Base-by-base conservation (phyloP, 2,329 filamentous ascomycete genomes). In the Fonsecaea pugnacius region DNA sequence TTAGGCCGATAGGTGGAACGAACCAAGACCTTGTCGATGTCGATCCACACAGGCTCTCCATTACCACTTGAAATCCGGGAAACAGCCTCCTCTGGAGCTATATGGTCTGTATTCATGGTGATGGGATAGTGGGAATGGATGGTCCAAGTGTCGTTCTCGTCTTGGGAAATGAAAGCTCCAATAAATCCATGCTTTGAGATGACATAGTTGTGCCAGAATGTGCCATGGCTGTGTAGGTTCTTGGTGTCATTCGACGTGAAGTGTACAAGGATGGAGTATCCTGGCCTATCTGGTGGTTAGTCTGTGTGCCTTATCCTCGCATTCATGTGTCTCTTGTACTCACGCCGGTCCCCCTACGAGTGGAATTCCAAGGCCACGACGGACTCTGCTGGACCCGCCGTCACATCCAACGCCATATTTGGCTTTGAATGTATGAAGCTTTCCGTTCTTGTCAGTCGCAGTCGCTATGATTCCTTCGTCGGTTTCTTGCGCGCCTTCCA, bases 91-190 rank as follows among this genome's bases (percentile, higher is more conserved):
- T 57, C 21, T 21, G 67, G 66, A 50, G 46, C 21, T 18, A 50
- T n/a, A 14, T 50, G 46, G 46, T 50, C 46, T 18, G 46, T 50
- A 30, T 50, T 14, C 46, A 50, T 18, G 46, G 9, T n/a, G 2
- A 50, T n/a, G 18, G 46, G 46, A 14, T 18, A 74, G 36, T 0
- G 65, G 58, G 10, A 68, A 65, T 77, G 76, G 1, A 67, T 66
- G 1, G 76, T 78, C 61, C 69, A 78, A 10, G 72, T 77, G 56
- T 77, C 73, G 9, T 68, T 69, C 48, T 73, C 73, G 36, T 77
- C 72, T 60, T 77, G 74, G 36, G 71, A 65, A 48, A 76, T 73
- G 46, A 50, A 50, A n/a, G 46, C 46, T 3, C 46, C 46, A 14
- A 50, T 50, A 30, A 50, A 50, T 3, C 46, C 46, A 18, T 50